A percentile compares a stretch with the other conserved stretches of the same genome.
phyloP scores from a whole-genome alignment of 495 filamentous ascomycete species.

The Daldinia decipiens region DNA sequence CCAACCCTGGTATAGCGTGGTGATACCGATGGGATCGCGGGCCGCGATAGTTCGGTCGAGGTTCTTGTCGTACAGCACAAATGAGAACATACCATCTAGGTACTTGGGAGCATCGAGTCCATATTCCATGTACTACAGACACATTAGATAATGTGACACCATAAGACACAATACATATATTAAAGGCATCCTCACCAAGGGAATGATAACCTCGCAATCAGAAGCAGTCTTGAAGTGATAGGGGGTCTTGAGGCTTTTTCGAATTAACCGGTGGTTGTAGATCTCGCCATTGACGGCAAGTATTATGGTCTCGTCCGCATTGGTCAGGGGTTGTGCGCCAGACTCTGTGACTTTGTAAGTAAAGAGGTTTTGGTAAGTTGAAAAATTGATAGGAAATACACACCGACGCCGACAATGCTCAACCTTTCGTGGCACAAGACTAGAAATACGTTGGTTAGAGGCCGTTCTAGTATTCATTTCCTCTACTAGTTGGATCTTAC shows the following conservation, averaged over 20 bases:
- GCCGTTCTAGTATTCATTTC: background rate
- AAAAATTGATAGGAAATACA: conserved; percentile 50
- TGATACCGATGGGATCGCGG: conserved; percentile 96
- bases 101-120: conserved; percentile 92
- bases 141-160: conserved; percentile 3
- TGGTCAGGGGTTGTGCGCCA: conserved; percentile 94
- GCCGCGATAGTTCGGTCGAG: conserved; percentile 92
- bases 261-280: conserved; percentile 96
- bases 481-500: conserved; percentile 57
- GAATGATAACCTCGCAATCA: conserved; percentile 98
- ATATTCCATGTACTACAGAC: conserved; percentile 83
- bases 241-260: conserved; percentile 80
- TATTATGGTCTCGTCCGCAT: conserved; percentile 84
- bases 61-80: conserved; percentile 94
- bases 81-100: conserved; percentile 99
- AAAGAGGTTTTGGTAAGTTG: conserved; percentile 7
- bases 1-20: conserved; percentile 94
- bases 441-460: conserved; percentile 57
- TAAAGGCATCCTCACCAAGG: conserved; percentile 72
- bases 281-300: conserved; percentile 99
- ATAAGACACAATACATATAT: conserved; percentile 22
- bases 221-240: conserved; percentile 98
- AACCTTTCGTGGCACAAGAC: conserved; percentile 97
- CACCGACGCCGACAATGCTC: conserved; percentile 97
- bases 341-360: conserved; percentile 70